A percentile compares a stretch with the other conserved stretches of the same genome.
phyloP scores from a whole-genome alignment of 257 asterid species.

The Plantago elongata region DNA sequence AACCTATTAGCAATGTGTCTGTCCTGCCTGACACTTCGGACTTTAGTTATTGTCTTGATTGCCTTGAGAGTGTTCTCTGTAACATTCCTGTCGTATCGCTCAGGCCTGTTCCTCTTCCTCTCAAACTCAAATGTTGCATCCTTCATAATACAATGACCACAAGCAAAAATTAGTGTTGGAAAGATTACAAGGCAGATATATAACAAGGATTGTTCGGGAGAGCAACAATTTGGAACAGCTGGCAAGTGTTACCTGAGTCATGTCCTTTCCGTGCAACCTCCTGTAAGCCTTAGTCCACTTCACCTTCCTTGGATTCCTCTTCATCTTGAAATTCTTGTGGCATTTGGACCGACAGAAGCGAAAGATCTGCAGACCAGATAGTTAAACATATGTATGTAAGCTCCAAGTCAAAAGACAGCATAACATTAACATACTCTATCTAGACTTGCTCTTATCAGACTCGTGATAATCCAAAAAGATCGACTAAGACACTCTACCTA shows the following conservation, averaged over 20 bases:
- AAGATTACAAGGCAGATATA: not conserved
- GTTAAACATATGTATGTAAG: too few relatives aligned
- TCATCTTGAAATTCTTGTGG: constrained; percentile 93
- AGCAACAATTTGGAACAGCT: not conserved
- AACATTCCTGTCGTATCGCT: constrained; percentile 75
- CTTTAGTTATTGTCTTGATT: constrained; percentile 74
- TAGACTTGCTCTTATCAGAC: too few relatives aligned
- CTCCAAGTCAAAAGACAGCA: too few relatives aligned
- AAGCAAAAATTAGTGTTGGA: not conserved
- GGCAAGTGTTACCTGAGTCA: constrained; percentile 65
- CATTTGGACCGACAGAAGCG: constrained; percentile 85
- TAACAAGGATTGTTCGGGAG: not conserved
- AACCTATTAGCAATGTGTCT: constrained; percentile 56
- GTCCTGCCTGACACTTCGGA: constrained; percentile 63
- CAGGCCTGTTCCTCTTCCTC: constrained; percentile 85
- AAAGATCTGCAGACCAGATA: constrained; percentile 53
- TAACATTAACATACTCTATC: too few relatives aligned
- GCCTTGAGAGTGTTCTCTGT: constrained; percentile 64
- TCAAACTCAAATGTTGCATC: constrained; percentile 93
- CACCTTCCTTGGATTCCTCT: constrained; percentile 91
- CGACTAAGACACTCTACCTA: too few relatives aligned
- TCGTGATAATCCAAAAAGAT: too few relatives aligned
- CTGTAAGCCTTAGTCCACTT: constrained; percentile 95
- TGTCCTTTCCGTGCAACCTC: constrained; percentile 80
- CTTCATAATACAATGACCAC: constrained; percentile 29